Evolutionary conservation across 306 rosid genomes (phyloP).

Genomic region (Castanea mollissima): DNA sequence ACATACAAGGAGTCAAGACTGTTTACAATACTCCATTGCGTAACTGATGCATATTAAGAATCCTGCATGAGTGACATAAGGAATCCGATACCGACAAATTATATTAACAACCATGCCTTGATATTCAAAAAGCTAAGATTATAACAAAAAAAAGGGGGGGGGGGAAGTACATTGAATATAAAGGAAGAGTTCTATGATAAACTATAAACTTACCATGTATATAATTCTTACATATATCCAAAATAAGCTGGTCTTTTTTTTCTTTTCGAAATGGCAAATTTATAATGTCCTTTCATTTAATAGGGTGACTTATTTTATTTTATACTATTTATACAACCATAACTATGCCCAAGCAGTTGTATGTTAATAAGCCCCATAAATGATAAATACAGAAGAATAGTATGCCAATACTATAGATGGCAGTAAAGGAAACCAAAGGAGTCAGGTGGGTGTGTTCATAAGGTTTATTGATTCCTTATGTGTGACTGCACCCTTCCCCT

Average conservation of each 20-base stretch:
- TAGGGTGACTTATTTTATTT: no score
- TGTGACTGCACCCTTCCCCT: no score
- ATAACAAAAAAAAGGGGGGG: not conserved
- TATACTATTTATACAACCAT: not conserved
- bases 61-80: not conserved
- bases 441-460: no score
- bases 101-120: not conserved
- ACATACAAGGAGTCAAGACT: not conserved
- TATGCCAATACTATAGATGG: no score
- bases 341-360: no score
- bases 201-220: no score
- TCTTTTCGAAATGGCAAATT: not conserved
- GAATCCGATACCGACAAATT: not conserved
- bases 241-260: not conserved
- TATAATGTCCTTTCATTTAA: not conserved
- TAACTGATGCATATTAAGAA: not conserved
- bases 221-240: not conserved
- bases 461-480: no score
- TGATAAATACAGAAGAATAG: no score
- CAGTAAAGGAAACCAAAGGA: no score
- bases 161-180: not conserved
- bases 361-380: no score
- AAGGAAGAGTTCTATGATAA: not conserved
- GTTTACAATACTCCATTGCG: no score
- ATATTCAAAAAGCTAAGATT: not conserved